Evolutionary conservation across 495 filamentous ascomycete species (phyloP).

Genomic region (Penicillium riverlandense): DNA sequence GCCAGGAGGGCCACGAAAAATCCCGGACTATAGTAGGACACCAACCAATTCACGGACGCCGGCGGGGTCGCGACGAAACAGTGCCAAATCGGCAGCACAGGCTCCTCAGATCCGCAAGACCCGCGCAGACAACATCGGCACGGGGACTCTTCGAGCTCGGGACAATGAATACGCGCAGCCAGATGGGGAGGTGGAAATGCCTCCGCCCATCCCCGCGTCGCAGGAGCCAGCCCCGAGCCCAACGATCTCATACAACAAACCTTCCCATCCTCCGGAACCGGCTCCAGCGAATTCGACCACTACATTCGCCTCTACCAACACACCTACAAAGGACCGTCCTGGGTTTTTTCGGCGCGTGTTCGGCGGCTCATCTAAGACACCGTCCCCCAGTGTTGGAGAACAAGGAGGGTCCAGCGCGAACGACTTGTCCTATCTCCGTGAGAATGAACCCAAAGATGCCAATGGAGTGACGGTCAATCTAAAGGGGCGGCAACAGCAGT

Average conservation of each 20-base stretch:
- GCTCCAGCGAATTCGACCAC: conserved; percentile 10
- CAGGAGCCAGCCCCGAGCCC: conserved; percentile 44
- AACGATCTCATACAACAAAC: conserved; percentile 47
- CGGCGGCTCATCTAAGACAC: conserved; percentile 47
- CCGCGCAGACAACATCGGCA: conserved; percentile 34
- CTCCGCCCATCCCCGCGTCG: conserved; percentile 23
- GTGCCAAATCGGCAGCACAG: conserved; percentile 52
- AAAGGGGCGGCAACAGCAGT: conserved; percentile 19
- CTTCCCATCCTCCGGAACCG: conserved; percentile 26
- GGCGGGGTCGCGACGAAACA: conserved; percentile 47
- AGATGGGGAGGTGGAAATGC: conserved; percentile 23
- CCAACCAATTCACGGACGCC: conserved; percentile 31
- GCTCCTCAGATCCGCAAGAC: conserved; percentile 29
- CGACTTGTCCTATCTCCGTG: conserved; percentile 19
- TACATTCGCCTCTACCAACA: conserved; percentile 2
- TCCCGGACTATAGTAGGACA: conserved; percentile 29
- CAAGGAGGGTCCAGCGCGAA: conserved; percentile 7
- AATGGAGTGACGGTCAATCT: conserved; percentile 9
- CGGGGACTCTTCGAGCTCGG: conserved; percentile 22
- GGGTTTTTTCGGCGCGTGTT: conserved; percentile 95
- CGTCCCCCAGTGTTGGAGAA: conserved; percentile 16
- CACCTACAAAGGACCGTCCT: conserved; percentile 54
- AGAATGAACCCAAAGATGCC: conserved; percentile 19
- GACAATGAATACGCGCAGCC: conserved; percentile 21
- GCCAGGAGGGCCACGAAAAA: conserved; percentile 65